Evolutionary conservation across 176 grass and related monocot species (phyloP).

Genomic region (Poa annua): DNA sequence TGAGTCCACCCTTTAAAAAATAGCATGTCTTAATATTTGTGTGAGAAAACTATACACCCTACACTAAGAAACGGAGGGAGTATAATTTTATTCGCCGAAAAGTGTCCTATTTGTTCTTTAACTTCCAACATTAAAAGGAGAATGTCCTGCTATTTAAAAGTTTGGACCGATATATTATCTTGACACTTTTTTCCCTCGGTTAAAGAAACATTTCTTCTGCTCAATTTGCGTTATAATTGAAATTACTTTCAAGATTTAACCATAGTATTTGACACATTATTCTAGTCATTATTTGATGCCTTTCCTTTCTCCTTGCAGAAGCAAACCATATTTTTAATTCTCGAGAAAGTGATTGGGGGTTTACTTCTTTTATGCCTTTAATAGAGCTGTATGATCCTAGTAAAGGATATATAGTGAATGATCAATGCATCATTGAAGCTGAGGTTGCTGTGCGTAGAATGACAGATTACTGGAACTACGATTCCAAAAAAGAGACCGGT

Average conservation of each 20-base stretch:
- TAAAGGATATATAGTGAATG: slow-evolving; percentile 77
- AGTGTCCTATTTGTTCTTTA: background rate
- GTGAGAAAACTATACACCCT: too few relatives aligned
- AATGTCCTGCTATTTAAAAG: background rate
- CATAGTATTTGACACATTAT: slow-evolving; percentile 14
- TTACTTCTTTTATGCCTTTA: slow-evolving; percentile 75
- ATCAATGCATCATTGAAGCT: slow-evolving; percentile 74
- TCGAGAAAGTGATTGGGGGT: slow-evolving; percentile 84
- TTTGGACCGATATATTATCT: background rate
- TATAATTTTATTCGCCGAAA: slow-evolving; percentile 16
- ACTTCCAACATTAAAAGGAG: background rate
- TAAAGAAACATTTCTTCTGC: slow-evolving; percentile 5
- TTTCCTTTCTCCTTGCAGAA: slow-evolving; percentile 44
- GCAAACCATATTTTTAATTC: slow-evolving; percentile 55
- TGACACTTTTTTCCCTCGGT: background rate
- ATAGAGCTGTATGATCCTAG: slow-evolving; percentile 61
- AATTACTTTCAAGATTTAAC: background rate
- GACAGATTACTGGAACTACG: slow-evolving; percentile 72
- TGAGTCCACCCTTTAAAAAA: too few relatives aligned
- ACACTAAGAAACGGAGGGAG: too few relatives aligned
- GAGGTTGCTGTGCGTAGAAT: slow-evolving; percentile 68
- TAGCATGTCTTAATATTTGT: too few relatives aligned
- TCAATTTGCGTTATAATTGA: background rate
- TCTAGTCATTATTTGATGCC: slow-evolving; percentile 3
- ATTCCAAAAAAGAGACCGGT: slow-evolving; percentile 79